Conservation (phyloP, 2,329 filamentous ascomycete species). For the Orbilia oligospora region DNA sequence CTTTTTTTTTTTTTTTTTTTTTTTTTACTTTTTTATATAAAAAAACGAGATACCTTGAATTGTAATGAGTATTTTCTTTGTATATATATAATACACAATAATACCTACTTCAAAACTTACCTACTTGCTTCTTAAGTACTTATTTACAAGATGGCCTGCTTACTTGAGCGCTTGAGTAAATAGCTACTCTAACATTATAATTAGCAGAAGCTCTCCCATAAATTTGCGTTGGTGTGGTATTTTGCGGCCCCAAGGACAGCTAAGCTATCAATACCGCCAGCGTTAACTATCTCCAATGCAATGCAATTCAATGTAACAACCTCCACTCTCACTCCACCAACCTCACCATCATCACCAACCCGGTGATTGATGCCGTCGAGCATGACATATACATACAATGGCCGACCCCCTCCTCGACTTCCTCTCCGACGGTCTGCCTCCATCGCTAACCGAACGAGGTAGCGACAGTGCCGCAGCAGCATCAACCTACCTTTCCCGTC, state of each 20-base stretch:
- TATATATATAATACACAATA: conserved; percentile 2
- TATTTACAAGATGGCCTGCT: too few species aligned
- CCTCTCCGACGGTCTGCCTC: conserved; percentile 51
- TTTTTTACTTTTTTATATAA: too few species aligned
- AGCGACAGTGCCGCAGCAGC: conserved; percentile 64
- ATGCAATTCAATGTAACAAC: too few species aligned
- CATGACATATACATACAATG: conserved; percentile 43
- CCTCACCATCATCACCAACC: conserved; percentile 32
- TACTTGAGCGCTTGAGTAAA: too few species aligned
- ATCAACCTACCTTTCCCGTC: conserved; percentile 80
- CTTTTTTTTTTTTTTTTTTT: too few species aligned
- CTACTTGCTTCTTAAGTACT: background rate
- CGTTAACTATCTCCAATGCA: background rate
- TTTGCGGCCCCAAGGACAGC: conserved; percentile 3
- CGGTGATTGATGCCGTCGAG: conserved; percentile 17
- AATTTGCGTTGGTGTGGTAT: conserved; percentile 22
- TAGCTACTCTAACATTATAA: too few species aligned
- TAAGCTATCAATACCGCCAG: background rate
- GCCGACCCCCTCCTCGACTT: conserved; percentile 59
- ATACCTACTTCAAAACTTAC: background rate
- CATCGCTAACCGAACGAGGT: conserved; percentile 46
- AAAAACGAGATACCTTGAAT: background rate
- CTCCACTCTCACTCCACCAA: conserved; percentile 9
- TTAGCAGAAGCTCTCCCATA: background rate
- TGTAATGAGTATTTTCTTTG: conserved; percentile 19